Percentiles rank a stretch among this genome's conserved stretches.
Evolutionary conservation across 208 protist genomes (phyloP).

Genomic region (Trypanosoma avium): DNA sequence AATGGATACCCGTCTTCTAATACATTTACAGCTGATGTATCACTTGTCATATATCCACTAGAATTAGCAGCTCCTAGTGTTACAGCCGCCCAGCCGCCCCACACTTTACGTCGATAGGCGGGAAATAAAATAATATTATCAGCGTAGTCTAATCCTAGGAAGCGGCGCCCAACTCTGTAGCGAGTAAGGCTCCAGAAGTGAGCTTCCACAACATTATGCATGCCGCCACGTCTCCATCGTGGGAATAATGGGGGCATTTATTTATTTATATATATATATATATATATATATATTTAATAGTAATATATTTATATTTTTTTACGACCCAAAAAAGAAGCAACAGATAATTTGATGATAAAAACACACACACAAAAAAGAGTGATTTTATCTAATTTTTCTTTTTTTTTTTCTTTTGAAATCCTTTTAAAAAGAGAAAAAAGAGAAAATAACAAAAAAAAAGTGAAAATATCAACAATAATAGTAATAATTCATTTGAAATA

Average conservation of each 20-base stretch:
- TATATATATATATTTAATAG: too few species aligned
- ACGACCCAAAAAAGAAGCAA: too few species aligned
- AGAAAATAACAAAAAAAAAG: too few species aligned
- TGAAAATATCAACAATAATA: too few species aligned
- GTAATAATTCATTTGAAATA: too few species aligned
- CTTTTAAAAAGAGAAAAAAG: too few species aligned
- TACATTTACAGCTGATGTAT: constrained; percentile 74
- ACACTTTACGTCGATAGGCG: constrained; percentile 70
- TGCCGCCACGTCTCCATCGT: constrained; percentile 30
- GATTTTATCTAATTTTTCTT: too few species aligned
- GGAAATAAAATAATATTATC: constrained; percentile 86
- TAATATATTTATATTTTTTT: too few species aligned
- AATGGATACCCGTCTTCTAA: constrained; percentile 89
- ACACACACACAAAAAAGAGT: too few species aligned
- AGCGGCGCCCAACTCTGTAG: constrained; percentile 75
- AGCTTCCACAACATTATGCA: constrained; percentile 58
- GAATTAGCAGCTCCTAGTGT: constrained; percentile 57
- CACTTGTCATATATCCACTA: constrained; percentile 58
- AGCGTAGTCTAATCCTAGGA: constrained; percentile 81
- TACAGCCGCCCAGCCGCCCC: constrained; percentile 85
- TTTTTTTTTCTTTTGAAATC: too few species aligned
- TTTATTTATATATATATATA: constrained; percentile 19
- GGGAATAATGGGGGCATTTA: constrained; percentile 28
- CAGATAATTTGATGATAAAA: too few species aligned
- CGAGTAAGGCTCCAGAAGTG: constrained; percentile 90